A percentile compares a stretch with the other conserved stretches of the same genome.
phyloP scores from a whole-genome alignment of 805 yeast species.

The Candida namnaoensis region DNA sequence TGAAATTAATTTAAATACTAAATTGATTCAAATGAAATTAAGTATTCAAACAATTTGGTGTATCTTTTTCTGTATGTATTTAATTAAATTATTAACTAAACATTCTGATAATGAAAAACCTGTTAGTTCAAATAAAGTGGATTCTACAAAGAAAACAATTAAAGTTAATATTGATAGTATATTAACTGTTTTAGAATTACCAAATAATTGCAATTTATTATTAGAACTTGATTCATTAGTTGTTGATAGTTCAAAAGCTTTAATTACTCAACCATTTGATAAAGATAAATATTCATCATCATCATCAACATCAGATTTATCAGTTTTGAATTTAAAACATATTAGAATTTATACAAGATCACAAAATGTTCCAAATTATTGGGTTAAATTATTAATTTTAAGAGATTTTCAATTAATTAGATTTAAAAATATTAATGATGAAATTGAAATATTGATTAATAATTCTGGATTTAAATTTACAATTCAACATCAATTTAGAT shows the following conservation, averaged over 20 bases:
- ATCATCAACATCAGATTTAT: not conserved
- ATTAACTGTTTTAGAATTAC: not conserved
- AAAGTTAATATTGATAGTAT: not conserved
- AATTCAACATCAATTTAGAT: constrained; percentile 24
- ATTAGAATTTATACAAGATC: constrained; percentile 1
- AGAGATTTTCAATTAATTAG: not conserved
- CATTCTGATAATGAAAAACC: not conserved
- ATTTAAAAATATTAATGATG: not conserved
- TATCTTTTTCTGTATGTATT: not conserved
- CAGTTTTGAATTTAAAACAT: not conserved
- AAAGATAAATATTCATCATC: no score
- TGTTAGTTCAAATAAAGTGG: no score
- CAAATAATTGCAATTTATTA: not conserved
- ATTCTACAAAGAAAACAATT: not conserved
- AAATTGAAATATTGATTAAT: constrained; percentile 4
- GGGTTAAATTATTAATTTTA: not conserved
- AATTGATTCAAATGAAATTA: not conserved
- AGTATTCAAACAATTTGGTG: not conserved
- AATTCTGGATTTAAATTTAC: constrained; percentile 16
- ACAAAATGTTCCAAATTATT: not conserved
- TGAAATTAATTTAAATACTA: not conserved
- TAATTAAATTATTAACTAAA: not conserved
- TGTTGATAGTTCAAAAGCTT: not conserved
- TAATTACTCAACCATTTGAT: no score
- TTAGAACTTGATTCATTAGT: not conserved